Base-by-base conservation (phyloP, 768 basidiomycete species). In the Lactarius psammicola region DNA sequence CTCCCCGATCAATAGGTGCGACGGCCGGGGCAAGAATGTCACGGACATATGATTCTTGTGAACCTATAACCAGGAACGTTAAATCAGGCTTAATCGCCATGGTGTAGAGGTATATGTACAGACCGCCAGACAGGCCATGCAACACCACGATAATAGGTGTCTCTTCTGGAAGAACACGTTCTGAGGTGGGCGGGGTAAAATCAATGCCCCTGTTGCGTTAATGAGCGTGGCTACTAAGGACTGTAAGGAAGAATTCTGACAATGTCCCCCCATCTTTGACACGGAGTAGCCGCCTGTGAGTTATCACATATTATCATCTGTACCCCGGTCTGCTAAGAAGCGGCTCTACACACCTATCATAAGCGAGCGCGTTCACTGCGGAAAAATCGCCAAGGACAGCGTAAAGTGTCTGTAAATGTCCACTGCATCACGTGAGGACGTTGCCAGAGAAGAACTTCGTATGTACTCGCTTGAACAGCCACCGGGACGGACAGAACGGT, bases 21-120 rank as follows among this genome's bases (percentile, higher is more conserved):
- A 88, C 88, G 17, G 88, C 89, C 65, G 85, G 88, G 58, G 84
- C 83, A 4, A 98, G 79, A 55, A 97, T 82, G 33, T 90, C 87
- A 68, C 94, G 82, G 53, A 97, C 91, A 72, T 97, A 98, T 23
- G 88, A 81, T 80, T 96, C 96, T 73, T 96, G 86, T 23, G 92
- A 94, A 44, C 92, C 92, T 93, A 23, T 13, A 36, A 59, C 13
- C 23, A 13, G 13, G 26, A 17, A 26, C 13, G 13, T 28, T 42
- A 42, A 30, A 31, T 54, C 63, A 64, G 55, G 69, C 56, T 65
- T 54, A 38, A 26, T 20, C 23, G 62, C 30, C 38, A 28, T 38
- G 53, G 36, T 31, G 59, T 42, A 15, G 17, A 28, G 26, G 23
- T 20, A 9, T 28, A 33, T 53, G 74, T 64, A 59, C 75, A 49